Evolutionary conservation across 2,329 filamentous ascomycete species (phyloP), one percentile per base, ranked within the genome.

Genomic region (Tolypocladium endophyticum): DNA sequence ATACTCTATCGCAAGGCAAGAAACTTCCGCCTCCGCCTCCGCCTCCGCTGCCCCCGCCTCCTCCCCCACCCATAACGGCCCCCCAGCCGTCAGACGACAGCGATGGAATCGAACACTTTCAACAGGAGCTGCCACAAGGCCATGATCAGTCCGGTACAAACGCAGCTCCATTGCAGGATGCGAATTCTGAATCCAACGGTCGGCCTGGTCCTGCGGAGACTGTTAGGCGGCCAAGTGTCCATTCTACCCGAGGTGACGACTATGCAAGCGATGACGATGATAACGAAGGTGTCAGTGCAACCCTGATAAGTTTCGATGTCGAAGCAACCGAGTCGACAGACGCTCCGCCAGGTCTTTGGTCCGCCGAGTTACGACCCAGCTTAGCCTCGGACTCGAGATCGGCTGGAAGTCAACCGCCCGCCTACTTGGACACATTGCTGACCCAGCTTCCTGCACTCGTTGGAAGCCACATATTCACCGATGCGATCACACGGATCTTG

Each of bases 261-360:
- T 82, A 80, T 61, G 78, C 73, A 14, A 81, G 76, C 16, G 83
- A 85, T 55, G 82, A 85, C 58, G 81, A 84, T 56, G 82, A 82
- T 20, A 73, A 79, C 18, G 82, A 83, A 55, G 75, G 79, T 55
- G 72, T 84, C 30, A 82, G 78, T 59, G 78, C 81, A 1, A 84
- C 82, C 0, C 71, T 85, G 6, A 84, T 86, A 57, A 84, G 81
- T 63, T 85, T 86, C 59, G 83, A 86, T 59, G 81, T 85, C 35
- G 83, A 86, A 62, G 79, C 82, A 0, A 79, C 77, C 4, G 82
- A 84, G 55, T 73, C 80, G 0, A 76, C 74, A 3, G 79, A 82
- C 55, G 74, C 76, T 3, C 78, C 79, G 1, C 72, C 78, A 1
- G 82, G 80, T 18, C 68, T 81, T 1, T 86, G 83, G 83, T 82